A percentile compares a stretch with the other conserved stretches of the same genome.
Evolutionary conservation across 2,329 filamentous ascomycete genomes (phyloP).

Genomic region (Colletotrichum limetticola): DNA sequence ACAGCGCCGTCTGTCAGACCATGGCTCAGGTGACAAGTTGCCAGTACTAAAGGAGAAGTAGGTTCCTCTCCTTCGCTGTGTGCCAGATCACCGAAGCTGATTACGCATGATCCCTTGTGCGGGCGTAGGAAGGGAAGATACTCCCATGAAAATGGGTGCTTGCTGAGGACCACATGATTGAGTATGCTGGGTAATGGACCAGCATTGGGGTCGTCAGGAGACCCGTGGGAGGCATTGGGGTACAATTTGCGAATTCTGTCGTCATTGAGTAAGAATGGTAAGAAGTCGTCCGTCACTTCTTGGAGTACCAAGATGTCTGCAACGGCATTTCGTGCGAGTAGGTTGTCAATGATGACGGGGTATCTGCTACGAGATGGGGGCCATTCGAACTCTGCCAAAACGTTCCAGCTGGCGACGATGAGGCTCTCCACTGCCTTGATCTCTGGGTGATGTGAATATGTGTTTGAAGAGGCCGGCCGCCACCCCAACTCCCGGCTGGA

Average conservation of each 20-base stretch:
- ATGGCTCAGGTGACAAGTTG: conserved; percentile 70
- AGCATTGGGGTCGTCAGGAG: conserved; percentile 61
- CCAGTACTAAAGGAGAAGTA: conserved; percentile 58
- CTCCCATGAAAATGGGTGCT: conserved; percentile 64
- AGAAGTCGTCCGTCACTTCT: conserved; percentile 73
- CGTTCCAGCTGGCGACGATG: conserved; percentile 63
- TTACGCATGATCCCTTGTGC: conserved; percentile 60
- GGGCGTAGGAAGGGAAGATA: conserved; percentile 62
- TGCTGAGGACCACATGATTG: conserved; percentile 71
- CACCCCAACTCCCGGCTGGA: conserved; percentile 12
- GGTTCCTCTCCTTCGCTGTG: conserved; percentile 36
- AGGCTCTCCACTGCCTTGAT: conserved; percentile 37
- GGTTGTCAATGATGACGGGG: conserved; percentile 53
- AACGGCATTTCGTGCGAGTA: conserved; percentile 53
- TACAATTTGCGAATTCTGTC: conserved; percentile 58
- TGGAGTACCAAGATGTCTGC: conserved; percentile 66
- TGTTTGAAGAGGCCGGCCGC: background rate
- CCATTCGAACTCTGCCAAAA: conserved; percentile 61
- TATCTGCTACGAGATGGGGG: conserved; percentile 56
- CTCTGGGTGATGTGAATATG: too few relatives aligned
- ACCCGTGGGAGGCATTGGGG: conserved; percentile 66
- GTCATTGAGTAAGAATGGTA: conserved; percentile 63
- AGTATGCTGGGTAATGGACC: conserved; percentile 68
- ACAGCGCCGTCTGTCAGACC: conserved; percentile 70
- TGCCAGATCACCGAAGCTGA: conserved; percentile 46